Base-by-base conservation (phyloP, 2,329 filamentous ascomycete genomes). In the Aspergillus sp. region DNA sequence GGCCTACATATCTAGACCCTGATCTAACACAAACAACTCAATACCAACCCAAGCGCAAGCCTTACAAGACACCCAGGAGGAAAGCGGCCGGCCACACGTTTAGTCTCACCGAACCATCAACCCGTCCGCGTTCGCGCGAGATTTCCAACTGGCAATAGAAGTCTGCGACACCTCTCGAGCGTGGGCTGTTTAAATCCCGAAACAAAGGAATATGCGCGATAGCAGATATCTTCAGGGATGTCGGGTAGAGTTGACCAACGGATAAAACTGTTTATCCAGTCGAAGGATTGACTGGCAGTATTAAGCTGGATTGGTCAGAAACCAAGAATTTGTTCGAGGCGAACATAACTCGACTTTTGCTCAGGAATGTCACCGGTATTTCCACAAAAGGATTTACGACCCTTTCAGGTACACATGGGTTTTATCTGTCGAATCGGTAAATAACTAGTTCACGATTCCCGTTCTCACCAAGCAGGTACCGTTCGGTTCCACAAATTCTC, bases 101-200 rank as follows among this genome's bases (percentile, higher is more conserved):
- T 9, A 63, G 24, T 22, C 53, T 53, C 15, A 47, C 61, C n/a
- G 62, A 48, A 13, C 58, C 58, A 48, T 54, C 56, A 50, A 78
- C 74, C 50, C 89, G 76, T 0, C 88, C 88, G 58, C 90, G 86
- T 68, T 90, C 88, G 11, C 76, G 74, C 68, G 89, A 87, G 65
- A 91, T 89, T 71, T 88, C 85, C 8, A 80, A 81, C 85, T 89
- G 89, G 26, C 87, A 81, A 73, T 89, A 86, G 53, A 83, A 80
- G 66, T 91, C 88, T 2, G 85, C 84, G 48, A 84, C 81, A 85
- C 78, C 81, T 81, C 62, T 84, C 81, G 20, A 54, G n/a, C 50
- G 42, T 56, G 48, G 60, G 15, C 50, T 59, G 42, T 54, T 82
- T 83, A 0, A 81, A 83, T 64, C 84, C 81, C 0, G 81, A 81